phyloP scores from a whole-genome alignment of 352 stramenopile species.

The Phytophthora idaei region DNA sequence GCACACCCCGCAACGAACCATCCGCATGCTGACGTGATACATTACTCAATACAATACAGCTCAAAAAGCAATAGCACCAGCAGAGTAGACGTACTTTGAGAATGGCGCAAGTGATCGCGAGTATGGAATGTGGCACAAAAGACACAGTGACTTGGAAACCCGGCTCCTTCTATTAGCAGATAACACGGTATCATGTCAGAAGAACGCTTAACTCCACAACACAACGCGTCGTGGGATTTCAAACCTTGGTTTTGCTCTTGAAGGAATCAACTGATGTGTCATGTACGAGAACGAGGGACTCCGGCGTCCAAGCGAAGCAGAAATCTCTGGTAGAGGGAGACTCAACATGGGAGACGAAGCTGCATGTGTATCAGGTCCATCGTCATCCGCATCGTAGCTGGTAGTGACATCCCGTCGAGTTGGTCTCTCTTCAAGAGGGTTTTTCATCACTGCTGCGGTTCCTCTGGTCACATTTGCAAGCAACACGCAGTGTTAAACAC shows the following conservation, averaged over 20 bases:
- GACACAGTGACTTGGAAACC: conserved; percentile 82
- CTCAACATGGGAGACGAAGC: conserved; percentile 45
- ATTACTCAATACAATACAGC: background rate
- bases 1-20: conserved; percentile 96
- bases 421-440: conserved; percentile 50
- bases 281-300: conserved; percentile 55
- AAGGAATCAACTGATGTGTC: conserved; percentile 23
- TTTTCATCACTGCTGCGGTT: conserved; percentile 82
- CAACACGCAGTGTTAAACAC: background rate
- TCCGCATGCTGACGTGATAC: conserved; percentile 86
- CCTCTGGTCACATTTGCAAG: conserved; percentile 40
- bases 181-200: conserved; percentile 10
- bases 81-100: conserved; percentile 77
- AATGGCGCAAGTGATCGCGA: conserved; percentile 95
- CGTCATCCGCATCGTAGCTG: conserved; percentile 55
- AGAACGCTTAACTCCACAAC: background rate
- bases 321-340: conserved; percentile 37
- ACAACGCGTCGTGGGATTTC: conserved; percentile 1
- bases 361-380: conserved; percentile 36
- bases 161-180: conserved; percentile 42
- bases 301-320: conserved; percentile 43
- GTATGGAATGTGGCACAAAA: conserved; percentile 97
- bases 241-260: conserved; percentile 43
- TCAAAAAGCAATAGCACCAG: background rate
- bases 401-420: conserved; percentile 36